phyloP scores from a whole-genome alignment of 1,284 basidiomycete species.

The Moniliella sp. region DNA sequence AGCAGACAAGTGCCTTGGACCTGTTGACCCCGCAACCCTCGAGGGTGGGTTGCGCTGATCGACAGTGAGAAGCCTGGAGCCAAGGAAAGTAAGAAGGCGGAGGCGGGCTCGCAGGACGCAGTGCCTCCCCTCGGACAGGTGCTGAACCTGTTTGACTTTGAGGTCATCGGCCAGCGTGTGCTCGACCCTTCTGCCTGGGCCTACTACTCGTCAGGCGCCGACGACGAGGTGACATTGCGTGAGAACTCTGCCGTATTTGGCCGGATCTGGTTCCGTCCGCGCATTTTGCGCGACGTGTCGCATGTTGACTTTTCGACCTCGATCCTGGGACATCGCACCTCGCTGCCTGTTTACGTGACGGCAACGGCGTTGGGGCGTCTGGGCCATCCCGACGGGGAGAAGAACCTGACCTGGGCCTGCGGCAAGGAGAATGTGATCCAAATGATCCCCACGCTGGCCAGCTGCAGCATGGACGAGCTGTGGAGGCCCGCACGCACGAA shows the following conservation, averaged over 20 bases:
- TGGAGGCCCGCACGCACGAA: constrained; percentile 38
- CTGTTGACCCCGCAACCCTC: constrained; percentile 20
- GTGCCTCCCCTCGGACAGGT: constrained; percentile 53
- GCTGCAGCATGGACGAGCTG: constrained; percentile 72
- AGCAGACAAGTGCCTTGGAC: constrained; percentile 21
- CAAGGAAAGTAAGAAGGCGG: constrained; percentile 1
- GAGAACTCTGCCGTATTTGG: constrained; percentile 74
- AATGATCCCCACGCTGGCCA: constrained; percentile 49
- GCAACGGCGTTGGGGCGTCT: constrained; percentile 69
- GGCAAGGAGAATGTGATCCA: constrained; percentile 52
- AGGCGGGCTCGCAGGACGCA: constrained; percentile 6
- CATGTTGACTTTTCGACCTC: constrained; percentile 60
- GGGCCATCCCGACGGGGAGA: constrained; percentile 37
- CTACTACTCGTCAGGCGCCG: constrained; percentile 31
- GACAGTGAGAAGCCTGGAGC: constrained; percentile 1
- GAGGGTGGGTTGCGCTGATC: constrained; percentile 5
- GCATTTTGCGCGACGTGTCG: constrained; percentile 61
- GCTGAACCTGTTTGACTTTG: constrained; percentile 72
- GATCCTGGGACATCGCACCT: constrained; percentile 45
- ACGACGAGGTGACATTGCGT: constrained; percentile 44
- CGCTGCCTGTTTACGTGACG: constrained; percentile 60
- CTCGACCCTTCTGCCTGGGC: constrained; percentile 30
- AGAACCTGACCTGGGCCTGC: constrained; percentile 53
- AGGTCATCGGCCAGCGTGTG: constrained; percentile 39
- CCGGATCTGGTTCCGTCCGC: constrained; percentile 86